Conservation (phyloP, 2,329 filamentous ascomycete species). For the Penicillium sp. region DNA sequence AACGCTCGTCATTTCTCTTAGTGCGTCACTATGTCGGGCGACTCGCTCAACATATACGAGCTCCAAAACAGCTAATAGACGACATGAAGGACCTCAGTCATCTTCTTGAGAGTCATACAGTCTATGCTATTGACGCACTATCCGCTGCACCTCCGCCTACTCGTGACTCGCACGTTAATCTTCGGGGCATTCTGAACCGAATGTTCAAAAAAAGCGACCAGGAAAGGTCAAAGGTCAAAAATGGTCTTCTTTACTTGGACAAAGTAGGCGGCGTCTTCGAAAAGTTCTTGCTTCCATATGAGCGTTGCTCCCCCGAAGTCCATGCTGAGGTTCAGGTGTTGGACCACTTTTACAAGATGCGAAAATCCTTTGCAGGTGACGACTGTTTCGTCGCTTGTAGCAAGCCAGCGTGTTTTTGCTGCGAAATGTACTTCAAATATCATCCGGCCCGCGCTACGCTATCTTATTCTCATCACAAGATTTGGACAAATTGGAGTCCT, state of each 20-base stretch:
- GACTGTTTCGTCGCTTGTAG: slow-evolving; percentile 48
- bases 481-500: slow-evolving; percentile 26
- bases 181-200: slow-evolving; percentile 20
- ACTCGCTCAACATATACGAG: slow-evolving; percentile 41
- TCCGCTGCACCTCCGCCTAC: slow-evolving; percentile 12
- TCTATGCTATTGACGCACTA: slow-evolving; percentile 20
- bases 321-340: slow-evolving; percentile 47
- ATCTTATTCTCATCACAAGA: slow-evolving; percentile 23
- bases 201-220: slow-evolving; percentile 18
- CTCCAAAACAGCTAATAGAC: slow-evolving; percentile 34
- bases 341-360: slow-evolving; percentile 39
- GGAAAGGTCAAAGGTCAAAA: slow-evolving; percentile 10
- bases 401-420: slow-evolving; percentile 49
- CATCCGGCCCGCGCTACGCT: slow-evolving; percentile 24
- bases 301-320: slow-evolving; percentile 12
- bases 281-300: slow-evolving; percentile 14
- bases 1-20: slow-evolving; percentile 1
- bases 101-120: slow-evolving; percentile 25
- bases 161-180: slow-evolving; percentile 15
- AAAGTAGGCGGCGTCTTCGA: slow-evolving; percentile 21
- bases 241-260: slow-evolving; percentile 27
- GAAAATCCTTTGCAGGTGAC: slow-evolving; percentile 29
- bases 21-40: slow-evolving; percentile 42
- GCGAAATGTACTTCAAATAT: slow-evolving; percentile 28
- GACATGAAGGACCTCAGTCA: slow-evolving; percentile 25